These are phyloP conservation scores for Aspergillus ruber DNA, from an alignment of 2,329 filamentous ascomycete genomes.

Conservation along the genomic window DNA sequence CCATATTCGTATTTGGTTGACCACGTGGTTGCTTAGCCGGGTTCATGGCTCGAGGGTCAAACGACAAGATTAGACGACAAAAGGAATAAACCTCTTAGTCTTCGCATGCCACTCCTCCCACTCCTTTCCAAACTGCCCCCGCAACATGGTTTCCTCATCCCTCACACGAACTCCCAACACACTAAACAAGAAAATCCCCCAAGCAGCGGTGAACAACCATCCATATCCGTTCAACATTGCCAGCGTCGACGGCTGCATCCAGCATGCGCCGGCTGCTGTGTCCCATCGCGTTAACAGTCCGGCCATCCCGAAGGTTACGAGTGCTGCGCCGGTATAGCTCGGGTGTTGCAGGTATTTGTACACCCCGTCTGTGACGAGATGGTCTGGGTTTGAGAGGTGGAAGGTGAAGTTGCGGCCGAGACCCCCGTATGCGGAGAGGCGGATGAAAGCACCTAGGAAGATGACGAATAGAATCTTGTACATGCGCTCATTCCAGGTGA, in stretches of 20 bases:
- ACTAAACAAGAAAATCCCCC: slow-evolving; percentile 4
- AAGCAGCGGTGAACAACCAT: neutral
- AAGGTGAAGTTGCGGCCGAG: slow-evolving; percentile 52
- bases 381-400: slow-evolving; percentile 41
- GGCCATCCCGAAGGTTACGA: slow-evolving; percentile 20
- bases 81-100: slow-evolving; percentile 47
- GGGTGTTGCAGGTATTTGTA: slow-evolving; percentile 49
- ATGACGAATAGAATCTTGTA: slow-evolving; percentile 7
- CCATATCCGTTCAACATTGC: slow-evolving; percentile 5
- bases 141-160: slow-evolving; percentile 49
- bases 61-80: slow-evolving; percentile 25
- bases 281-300: slow-evolving; percentile 34
- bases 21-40: no score
- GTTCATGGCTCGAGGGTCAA: neutral
- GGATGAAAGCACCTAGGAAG: slow-evolving; percentile 19
- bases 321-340: slow-evolving; percentile 43
- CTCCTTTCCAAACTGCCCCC: slow-evolving; percentile 39
- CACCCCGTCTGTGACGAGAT: slow-evolving; percentile 42
- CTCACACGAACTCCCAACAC: slow-evolving; percentile 28
- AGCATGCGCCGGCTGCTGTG: slow-evolving; percentile 33
- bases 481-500: slow-evolving; percentile 19
- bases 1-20: no score
- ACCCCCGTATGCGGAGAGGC: slow-evolving; percentile 36
- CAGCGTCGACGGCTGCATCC: slow-evolving; percentile 14
- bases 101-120: slow-evolving; percentile 46